These are phyloP conservation scores for Rostrohypoxylon terebratum DNA, from an alignment of 495 filamentous ascomycete species.

Conservation along the genomic window DNA sequence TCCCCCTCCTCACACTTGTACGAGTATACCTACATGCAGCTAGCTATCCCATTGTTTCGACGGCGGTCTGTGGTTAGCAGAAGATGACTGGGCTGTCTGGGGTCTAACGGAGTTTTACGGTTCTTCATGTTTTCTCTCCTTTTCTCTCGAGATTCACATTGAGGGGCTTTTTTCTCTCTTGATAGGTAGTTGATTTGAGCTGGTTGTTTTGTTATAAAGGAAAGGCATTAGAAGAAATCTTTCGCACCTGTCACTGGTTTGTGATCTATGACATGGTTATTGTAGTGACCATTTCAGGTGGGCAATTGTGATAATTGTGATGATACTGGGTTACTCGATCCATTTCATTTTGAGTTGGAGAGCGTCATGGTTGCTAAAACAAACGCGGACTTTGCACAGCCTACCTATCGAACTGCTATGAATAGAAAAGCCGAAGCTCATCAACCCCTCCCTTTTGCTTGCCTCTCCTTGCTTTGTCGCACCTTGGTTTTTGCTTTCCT, in stretches of 20 bases:
- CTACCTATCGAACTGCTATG: not conserved
- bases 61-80: not conserved
- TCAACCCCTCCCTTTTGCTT: not conserved
- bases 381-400: not conserved
- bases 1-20: constrained; percentile 1
- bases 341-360: not conserved
- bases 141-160: not conserved
- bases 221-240: not conserved
- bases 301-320: not conserved
- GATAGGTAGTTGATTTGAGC: constrained; percentile 6
- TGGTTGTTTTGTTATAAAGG: constrained; percentile 1
- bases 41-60: not conserved
- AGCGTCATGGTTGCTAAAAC: not conserved
- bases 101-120: constrained; percentile 10
- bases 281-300: not conserved
- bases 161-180: not conserved
- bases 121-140: not conserved
- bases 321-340: not conserved
- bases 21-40: constrained; percentile 10
- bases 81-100: not conserved
- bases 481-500: not conserved
- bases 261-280: not conserved
- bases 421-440: not conserved
- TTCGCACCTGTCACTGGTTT: not conserved
- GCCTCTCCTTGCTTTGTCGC: not conserved